These are phyloP conservation scores for Rasamsonia emersonii DNA, from an alignment of 2,329 filamentous ascomycete genomes.

Conservation along the genomic window DNA sequence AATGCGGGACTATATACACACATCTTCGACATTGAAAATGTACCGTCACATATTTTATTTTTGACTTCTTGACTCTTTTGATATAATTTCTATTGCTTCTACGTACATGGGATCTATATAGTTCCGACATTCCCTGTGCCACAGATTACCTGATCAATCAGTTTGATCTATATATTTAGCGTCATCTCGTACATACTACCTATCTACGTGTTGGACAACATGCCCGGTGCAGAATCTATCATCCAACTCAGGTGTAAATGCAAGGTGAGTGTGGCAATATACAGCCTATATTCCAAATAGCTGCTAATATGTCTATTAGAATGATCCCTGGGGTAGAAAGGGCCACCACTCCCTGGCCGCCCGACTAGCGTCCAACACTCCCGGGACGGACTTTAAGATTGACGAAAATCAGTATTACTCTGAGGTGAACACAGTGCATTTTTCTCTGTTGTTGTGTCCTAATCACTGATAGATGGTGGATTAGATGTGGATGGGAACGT, in stretches of 20 bases:
- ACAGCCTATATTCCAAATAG: neutral
- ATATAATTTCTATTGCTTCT: neutral
- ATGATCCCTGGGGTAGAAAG: constrained; percentile 64
- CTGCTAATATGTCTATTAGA: constrained; percentile 28
- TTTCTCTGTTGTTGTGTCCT: neutral
- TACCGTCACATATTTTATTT: neutral
- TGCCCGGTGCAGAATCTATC: constrained; percentile 12
- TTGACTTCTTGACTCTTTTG: constrained; percentile 1
- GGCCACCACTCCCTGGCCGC: constrained; percentile 59
- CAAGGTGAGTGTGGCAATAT: constrained; percentile 11
- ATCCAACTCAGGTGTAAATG: constrained; percentile 20
- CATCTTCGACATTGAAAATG: neutral
- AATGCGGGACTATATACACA: neutral
- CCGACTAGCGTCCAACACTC: constrained; percentile 55
- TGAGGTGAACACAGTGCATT: constrained; percentile 39
- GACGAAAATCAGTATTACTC: constrained; percentile 57
- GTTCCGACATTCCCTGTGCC: neutral
- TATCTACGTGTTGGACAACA: constrained; percentile 3
- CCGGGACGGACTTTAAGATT: constrained; percentile 54
- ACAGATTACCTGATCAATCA: too few species aligned
- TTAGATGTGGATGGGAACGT: constrained; percentile 67
- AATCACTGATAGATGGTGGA: neutral
- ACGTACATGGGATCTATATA: neutral
- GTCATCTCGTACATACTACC: neutral
- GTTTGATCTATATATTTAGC: neutral